Percentiles rank a stretch among this genome's conserved stretches.
Evolutionary conservation across 306 rosid genomes (phyloP).

Genomic region (Pyrus betulifolia): DNA sequence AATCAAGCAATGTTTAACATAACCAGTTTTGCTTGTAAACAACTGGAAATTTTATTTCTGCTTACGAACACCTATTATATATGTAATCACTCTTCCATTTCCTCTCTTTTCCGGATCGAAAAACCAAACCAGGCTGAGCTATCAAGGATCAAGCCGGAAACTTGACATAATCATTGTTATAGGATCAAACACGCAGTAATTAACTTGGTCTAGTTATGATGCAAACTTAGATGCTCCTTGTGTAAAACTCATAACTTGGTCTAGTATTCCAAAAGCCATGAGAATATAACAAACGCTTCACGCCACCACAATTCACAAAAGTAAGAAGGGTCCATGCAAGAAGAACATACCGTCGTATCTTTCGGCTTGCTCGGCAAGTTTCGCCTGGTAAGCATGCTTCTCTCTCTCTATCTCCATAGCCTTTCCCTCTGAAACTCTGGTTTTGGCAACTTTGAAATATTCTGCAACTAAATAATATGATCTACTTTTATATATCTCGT

Average conservation of each 20-base stretch:
- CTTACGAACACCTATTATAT: background rate
- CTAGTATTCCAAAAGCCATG: background rate
- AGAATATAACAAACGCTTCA: background rate
- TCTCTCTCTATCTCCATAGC: constrained; percentile 34
- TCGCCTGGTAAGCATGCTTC: constrained; percentile 29
- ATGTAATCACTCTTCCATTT: background rate
- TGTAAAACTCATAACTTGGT: too few relatives aligned
- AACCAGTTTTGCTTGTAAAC: background rate
- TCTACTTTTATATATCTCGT: background rate
- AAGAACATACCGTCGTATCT: constrained; percentile 32
- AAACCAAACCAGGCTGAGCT: too few relatives aligned
- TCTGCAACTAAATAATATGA: background rate
- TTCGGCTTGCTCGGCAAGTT: constrained; percentile 41
- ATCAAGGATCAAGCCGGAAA: background rate
- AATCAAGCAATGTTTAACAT: background rate
- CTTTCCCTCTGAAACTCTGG: background rate
- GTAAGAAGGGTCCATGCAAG: background rate
- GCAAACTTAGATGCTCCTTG: background rate
- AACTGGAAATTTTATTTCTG: background rate
- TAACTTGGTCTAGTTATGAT: background rate
- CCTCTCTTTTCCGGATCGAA: background rate
- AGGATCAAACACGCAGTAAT: background rate
- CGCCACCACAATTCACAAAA: too few relatives aligned
- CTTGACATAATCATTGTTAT: background rate
- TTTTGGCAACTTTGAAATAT: background rate